phyloP scores from a whole-genome alignment of 192 early-diverging fungal genomes.

The Piromyces sp. region DNA sequence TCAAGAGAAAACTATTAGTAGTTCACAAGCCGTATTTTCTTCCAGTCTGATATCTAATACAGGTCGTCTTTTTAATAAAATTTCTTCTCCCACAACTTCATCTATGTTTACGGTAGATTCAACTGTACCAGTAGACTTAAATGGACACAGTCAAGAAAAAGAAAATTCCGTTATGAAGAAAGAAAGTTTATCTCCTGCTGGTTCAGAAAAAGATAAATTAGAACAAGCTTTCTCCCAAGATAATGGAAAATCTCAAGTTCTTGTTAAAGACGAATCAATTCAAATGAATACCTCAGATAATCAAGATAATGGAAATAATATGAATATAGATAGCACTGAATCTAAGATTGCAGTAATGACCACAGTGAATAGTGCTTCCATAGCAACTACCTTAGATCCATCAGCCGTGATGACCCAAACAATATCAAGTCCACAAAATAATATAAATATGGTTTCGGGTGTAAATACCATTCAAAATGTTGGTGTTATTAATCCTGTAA shows the following conservation, averaged over 20 bases:
- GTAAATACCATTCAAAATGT: neutral
- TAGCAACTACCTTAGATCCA: neutral
- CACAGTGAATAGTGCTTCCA: neutral
- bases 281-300: no score
- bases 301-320: no score
- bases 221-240: neutral
- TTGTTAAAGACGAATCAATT: neutral
- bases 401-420: neutral
- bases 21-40: neutral
- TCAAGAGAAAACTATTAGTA: no score
- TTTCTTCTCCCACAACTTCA: neutral
- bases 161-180: neutral
- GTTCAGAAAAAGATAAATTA: neutral
- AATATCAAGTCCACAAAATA: neutral
- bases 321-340: no score
- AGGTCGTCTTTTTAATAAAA: neutral
- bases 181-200: neutral
- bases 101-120: neutral
- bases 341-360: no score
- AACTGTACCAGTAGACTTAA: neutral
- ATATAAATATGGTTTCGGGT: neutral
- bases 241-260: neutral
- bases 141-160: neutral
- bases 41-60: neutral
- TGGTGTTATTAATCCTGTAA: neutral